Conservation (phyloP, 495 filamentous ascomycete genomes). For the Penicillium ochrochloron region DNA sequence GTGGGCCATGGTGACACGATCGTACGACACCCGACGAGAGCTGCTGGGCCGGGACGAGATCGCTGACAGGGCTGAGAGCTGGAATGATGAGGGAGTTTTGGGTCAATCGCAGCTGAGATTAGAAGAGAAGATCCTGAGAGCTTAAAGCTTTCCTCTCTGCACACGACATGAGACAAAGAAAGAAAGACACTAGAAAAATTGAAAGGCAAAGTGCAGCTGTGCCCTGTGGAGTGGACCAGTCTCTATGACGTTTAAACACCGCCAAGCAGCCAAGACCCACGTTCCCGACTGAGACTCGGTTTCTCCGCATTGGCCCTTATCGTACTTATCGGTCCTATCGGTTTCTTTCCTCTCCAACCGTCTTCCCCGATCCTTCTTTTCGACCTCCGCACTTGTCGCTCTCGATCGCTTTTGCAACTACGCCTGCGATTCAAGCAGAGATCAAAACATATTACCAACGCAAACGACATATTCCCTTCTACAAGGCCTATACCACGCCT, state of each 20-base stretch:
- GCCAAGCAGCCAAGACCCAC: constrained; percentile 36
- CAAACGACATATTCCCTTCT: not conserved
- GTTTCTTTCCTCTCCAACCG: constrained; percentile 23
- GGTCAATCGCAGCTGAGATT: constrained; percentile 7
- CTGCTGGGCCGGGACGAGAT: not conserved
- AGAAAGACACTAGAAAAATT: not conserved
- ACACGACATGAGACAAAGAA: not conserved
- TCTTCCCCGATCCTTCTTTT: constrained; percentile 10
- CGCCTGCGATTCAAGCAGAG: not conserved
- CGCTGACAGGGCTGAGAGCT: not conserved
- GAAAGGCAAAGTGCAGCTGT: constrained; percentile 11
- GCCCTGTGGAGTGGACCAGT: constrained; percentile 20
- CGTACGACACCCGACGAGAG: constrained; percentile 19
- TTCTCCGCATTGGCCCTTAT: constrained; percentile 34
- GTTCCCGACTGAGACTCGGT: constrained; percentile 13
- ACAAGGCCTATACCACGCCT: not conserved
- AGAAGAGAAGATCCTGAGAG: not conserved
- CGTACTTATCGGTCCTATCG: constrained; percentile 30
- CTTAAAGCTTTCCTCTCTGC: not conserved
- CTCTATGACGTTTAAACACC: constrained; percentile 37
- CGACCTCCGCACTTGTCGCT: constrained; percentile 13
- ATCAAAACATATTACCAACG: not conserved
- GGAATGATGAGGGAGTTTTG: not conserved
- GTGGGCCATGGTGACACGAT: constrained; percentile 32
- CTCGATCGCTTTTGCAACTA: constrained; percentile 10